These are phyloP conservation scores for Russula earlei DNA, from an alignment of 768 basidiomycete species.

Conservation along the genomic window DNA sequence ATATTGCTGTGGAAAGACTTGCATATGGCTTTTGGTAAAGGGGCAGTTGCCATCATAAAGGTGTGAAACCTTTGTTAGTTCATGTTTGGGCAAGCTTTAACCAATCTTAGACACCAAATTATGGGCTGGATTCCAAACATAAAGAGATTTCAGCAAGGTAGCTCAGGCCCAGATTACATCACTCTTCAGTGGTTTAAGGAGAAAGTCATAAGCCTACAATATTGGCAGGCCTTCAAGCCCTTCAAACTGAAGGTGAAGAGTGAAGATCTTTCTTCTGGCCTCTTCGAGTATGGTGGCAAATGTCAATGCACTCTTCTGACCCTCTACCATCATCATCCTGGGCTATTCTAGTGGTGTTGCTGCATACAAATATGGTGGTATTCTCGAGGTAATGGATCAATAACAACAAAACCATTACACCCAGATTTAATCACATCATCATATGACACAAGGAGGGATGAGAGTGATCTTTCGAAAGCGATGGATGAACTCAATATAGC, in stretches of 20 bases:
- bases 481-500: no score
- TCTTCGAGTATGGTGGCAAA: neutral
- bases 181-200: neutral
- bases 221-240: neutral
- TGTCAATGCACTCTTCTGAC: neutral
- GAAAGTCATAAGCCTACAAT: neutral
- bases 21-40: neutral
- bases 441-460: no score
- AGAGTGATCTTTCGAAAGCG: no score
- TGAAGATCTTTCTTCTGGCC: accelerated
- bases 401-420: neutral
- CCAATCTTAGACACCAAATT: conserved; percentile 3
- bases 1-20: neutral
- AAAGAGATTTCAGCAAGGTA: neutral
- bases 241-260: neutral
- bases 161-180: neutral
- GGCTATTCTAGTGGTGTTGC: neutral
- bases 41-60: neutral
- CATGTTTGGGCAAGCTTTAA: neutral
- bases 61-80: neutral
- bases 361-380: neutral
- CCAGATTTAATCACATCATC: neutral
- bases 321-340: neutral
- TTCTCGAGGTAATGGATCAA: neutral
- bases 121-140: neutral